A percentile compares a stretch with the other conserved stretches of the same genome.
Conservation (phyloP, 1,284 basidiomycete species). For the Apiotrichum mycotoxinovorans region DNA sequence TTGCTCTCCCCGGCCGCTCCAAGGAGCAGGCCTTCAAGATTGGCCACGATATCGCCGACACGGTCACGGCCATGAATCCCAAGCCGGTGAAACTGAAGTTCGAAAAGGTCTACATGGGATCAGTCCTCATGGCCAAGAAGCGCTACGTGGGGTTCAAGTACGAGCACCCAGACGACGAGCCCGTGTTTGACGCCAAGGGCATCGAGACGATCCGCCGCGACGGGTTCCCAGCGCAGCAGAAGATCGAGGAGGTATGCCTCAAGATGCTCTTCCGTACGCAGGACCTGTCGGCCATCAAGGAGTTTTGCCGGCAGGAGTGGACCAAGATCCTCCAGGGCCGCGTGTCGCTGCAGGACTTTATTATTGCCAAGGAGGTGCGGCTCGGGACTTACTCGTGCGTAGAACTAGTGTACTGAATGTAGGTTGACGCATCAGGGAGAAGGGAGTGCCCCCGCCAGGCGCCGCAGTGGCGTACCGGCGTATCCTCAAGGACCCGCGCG, state of each 20-base stretch:
- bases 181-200: constrained; percentile 91
- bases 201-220: constrained; percentile 95
- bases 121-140: constrained; percentile 92
- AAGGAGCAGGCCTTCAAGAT: constrained; percentile 91
- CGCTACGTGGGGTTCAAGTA: constrained; percentile 95
- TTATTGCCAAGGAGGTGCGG: constrained; percentile 89
- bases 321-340: constrained; percentile 74
- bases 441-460: constrained; percentile 81
- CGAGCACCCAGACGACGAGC: constrained; percentile 77
- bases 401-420: no score
- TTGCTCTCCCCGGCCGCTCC: constrained; percentile 81
- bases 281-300: constrained; percentile 83
- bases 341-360: constrained; percentile 82
- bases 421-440: constrained; percentile 57
- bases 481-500: constrained; percentile 69
- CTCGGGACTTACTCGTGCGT: constrained; percentile 83
- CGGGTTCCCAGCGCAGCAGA: constrained; percentile 78
- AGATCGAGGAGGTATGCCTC: constrained; percentile 80
- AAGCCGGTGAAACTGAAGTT: constrained; percentile 93
- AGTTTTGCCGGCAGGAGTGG: constrained; percentile 84
- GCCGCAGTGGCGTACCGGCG: constrained; percentile 77
- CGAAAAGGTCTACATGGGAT: constrained; percentile 95
- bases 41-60: constrained; percentile 85
- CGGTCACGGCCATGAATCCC: constrained; percentile 81
- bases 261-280: constrained; percentile 89